Evolutionary conservation across 2,329 filamentous ascomycete species (phyloP), one percentile per base, ranked within the genome.

Genomic region (Fusarium chuoi): DNA sequence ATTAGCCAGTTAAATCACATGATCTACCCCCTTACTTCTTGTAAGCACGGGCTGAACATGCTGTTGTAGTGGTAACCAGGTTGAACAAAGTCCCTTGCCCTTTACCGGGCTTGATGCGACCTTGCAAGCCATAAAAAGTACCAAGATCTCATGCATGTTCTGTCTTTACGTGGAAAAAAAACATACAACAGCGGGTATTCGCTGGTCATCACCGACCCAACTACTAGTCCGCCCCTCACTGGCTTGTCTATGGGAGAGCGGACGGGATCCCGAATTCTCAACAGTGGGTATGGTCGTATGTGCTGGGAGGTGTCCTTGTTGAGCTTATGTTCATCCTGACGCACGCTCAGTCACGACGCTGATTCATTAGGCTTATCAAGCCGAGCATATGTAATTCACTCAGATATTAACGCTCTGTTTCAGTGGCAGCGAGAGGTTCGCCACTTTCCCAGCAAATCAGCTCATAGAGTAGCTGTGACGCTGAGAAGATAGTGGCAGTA

Each of bases 101-200:
- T 6, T 9, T 52, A 7, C 8, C 9, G 2, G 12, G 12, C 9
- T 10, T 35, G 6, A 35, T 36, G 17, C 12, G 7, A 20, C 9
- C 8, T 11, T 3, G 7, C 9, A 24, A 10, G 9, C 11, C 12
- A 36, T 15, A 14, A 41, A 8, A 52, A 52, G 30, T 2, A 5
- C 7, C 13, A 22, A 52, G 33, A 28, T 6, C 14, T 26, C 8
- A n/a, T 18, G 2, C n/a, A 10, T 41, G 20, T 14, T 39, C 20
- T 48, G 10, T 3, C 18, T n/a, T 20, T 18, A 3, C 4, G 8
- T 8, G 18, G 26, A 14, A 35, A 33, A 36, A 57, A 44, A 57
- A 60, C 57, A 60, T 60, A 60, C 57, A 54, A 54, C 57, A 60
- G 57, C 57, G 57, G 35, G 57, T 54, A 60, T 60, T 60, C 57